phyloP scores from a whole-genome alignment of 768 basidiomycete genomes.

The Inosperma sp. region DNA sequence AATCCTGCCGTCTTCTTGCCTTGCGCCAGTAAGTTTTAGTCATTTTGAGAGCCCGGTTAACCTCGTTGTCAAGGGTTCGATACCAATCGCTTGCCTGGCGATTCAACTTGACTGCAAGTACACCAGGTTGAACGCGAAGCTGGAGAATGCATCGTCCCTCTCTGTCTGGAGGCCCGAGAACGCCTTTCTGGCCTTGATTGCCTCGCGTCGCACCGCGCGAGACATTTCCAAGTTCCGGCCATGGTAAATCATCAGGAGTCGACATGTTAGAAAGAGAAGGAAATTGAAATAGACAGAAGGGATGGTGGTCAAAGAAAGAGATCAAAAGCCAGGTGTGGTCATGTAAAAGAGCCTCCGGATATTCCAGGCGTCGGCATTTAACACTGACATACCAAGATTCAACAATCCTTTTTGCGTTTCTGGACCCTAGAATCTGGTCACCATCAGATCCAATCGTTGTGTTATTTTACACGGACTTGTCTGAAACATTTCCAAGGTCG shows the following conservation, averaged over 20 bases:
- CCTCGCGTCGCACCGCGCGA: constrained; percentile 79
- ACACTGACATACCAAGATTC: constrained; percentile 20
- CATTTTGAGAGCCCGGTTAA: constrained; percentile 74
- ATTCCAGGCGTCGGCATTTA: constrained; percentile 32
- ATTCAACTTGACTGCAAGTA: constrained; percentile 70
- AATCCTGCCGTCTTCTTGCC: constrained; percentile 76
- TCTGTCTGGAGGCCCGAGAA: constrained; percentile 62
- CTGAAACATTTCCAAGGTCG: constrained; percentile 25
- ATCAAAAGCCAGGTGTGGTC: constrained; percentile 28
- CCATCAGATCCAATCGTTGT: constrained; percentile 22
- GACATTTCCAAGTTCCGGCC: constrained; percentile 83
- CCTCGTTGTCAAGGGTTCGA: constrained; percentile 69
- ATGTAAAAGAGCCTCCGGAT: constrained; percentile 32
- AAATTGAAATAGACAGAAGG: constrained; percentile 19
- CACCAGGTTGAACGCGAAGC: constrained; percentile 77
- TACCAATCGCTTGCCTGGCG: constrained; percentile 81
- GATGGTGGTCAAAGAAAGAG: constrained; percentile 30
- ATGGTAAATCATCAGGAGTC: constrained; percentile 71
- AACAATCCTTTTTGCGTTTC: constrained; percentile 10
- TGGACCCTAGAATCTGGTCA: constrained; percentile 15
- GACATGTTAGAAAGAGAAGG: constrained; percentile 39
- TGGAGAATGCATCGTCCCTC: constrained; percentile 78
- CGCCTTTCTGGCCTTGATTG: constrained; percentile 84
- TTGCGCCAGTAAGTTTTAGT: constrained; percentile 88
- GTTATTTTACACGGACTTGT: constrained; percentile 16